A percentile compares a stretch with the other conserved stretches of the same genome.
phyloP scores from a whole-genome alignment of 176 grass and related monocot species.

The Eleusine coracana region DNA sequence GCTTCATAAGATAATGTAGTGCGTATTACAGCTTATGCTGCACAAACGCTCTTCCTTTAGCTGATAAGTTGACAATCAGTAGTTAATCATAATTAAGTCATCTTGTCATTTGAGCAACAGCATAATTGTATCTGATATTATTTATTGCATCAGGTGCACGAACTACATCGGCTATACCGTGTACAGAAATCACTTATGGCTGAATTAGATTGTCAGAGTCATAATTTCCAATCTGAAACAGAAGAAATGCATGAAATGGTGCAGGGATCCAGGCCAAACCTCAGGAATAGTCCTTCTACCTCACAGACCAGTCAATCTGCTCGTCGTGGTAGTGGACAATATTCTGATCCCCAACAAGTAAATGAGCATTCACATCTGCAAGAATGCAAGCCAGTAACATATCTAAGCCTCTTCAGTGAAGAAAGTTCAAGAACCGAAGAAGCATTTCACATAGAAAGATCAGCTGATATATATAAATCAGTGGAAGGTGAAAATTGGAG shows the following conservation, averaged over 20 bases:
- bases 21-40: conserved; percentile 12
- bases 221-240: conserved; percentile 44
- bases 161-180: conserved; percentile 69
- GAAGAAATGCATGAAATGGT: conserved; percentile 50
- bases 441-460: conserved; percentile 22
- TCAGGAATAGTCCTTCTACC: conserved; percentile 49
- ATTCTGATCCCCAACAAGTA: conserved; percentile 28
- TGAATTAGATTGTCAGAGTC: conserved; percentile 46
- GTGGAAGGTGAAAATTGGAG: conserved; percentile 48
- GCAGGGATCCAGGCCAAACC: conserved; percentile 34
- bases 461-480: conserved; percentile 38
- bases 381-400: conserved; percentile 42
- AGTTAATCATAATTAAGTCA: not conserved
- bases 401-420: conserved; percentile 48
- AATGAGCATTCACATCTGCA: conserved; percentile 40
- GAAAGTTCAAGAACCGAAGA: conserved; percentile 47
- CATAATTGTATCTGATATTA: conserved; percentile 5
- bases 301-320: conserved; percentile 56
- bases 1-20: conserved; percentile 19
- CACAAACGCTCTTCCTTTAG: conserved; percentile 14
- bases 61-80: conserved; percentile 27
- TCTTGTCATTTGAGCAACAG: conserved; percentile 17
- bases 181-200: conserved; percentile 76
- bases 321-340: conserved; percentile 30
- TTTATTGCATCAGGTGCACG: conserved; percentile 64